Conservation (phyloP, 2,329 filamentous ascomycete species). For the Xylariales sp. region DNA sequence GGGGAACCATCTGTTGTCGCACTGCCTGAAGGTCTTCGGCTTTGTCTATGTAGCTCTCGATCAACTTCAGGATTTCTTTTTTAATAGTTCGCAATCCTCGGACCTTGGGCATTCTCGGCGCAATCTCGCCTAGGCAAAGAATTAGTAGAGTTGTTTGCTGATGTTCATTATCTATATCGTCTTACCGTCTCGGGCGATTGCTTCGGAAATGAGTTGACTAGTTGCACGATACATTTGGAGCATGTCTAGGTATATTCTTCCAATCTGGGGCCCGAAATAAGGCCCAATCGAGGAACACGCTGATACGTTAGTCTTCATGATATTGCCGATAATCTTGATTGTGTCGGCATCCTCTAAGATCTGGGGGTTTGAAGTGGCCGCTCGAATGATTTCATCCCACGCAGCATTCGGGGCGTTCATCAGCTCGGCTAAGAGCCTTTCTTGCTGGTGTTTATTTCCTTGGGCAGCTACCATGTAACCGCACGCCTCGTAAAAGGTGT, state of each 20-base stretch:
- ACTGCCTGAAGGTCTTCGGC: slow-evolving; percentile 96
- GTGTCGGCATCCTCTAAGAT: slow-evolving; percentile 93
- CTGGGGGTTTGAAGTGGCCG: slow-evolving; percentile 84
- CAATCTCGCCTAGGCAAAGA: slow-evolving; percentile 75
- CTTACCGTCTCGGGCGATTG: slow-evolving; percentile 84
- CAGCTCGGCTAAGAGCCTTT: slow-evolving; percentile 87
- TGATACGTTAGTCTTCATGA: slow-evolving; percentile 99
- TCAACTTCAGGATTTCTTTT: slow-evolving; percentile 98
- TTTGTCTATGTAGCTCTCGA: slow-evolving; percentile 98
- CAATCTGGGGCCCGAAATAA: slow-evolving; percentile 98
- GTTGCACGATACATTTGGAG: slow-evolving; percentile 98
- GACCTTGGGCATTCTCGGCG: slow-evolving; percentile 97
- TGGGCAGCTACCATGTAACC: slow-evolving; percentile 99
- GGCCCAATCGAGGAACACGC: slow-evolving; percentile 95
- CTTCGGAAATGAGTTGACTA: slow-evolving; percentile 95
- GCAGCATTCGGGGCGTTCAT: slow-evolving; percentile 95
- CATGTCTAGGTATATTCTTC: slow-evolving; percentile 98
- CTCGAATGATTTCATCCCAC: slow-evolving; percentile 94
- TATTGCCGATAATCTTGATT: slow-evolving; percentile 98
- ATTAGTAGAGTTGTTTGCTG: slow-evolving; percentile 50
- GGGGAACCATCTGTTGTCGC: slow-evolving; percentile 93
- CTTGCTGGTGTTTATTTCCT: slow-evolving; percentile 93
- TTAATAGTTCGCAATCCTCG: slow-evolving; percentile 96
- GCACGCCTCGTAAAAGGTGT: slow-evolving; percentile 99
- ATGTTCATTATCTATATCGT: not conserved